Evolutionary conservation across 2,329 filamentous ascomycete genomes (phyloP).

Genomic region (Phialophora expanda): DNA sequence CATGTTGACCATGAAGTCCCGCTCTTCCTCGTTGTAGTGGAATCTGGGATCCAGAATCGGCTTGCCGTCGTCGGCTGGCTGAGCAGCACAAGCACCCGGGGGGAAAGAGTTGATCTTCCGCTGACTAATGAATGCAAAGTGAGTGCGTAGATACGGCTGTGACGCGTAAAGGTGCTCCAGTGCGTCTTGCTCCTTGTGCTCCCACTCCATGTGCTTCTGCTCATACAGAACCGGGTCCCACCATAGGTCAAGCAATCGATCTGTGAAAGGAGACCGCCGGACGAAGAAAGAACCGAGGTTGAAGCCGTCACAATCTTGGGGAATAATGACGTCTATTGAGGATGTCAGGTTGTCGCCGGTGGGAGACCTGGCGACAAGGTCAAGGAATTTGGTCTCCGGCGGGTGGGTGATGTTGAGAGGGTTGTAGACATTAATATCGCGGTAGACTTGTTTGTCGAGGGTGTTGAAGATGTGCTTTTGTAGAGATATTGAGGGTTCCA

Average conservation of each 20-base stretch:
- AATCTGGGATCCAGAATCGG: slow-evolving; percentile 65
- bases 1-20: slow-evolving; percentile 98
- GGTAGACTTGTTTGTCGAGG: slow-evolving; percentile 76
- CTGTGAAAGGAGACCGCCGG: slow-evolving; percentile 82
- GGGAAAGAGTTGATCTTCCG: slow-evolving; percentile 95
- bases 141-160: slow-evolving; percentile 90
- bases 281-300: slow-evolving; percentile 97
- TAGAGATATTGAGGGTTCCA: slow-evolving; percentile 91
- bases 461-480: slow-evolving; percentile 89
- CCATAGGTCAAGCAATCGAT: slow-evolving; percentile 91
- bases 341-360: slow-evolving; percentile 76
- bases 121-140: slow-evolving; percentile 87
- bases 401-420: slow-evolving; percentile 93
- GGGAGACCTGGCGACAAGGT: slow-evolving; percentile 71
- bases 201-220: slow-evolving; percentile 98
- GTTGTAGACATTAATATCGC: slow-evolving; percentile 96
- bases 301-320: slow-evolving; percentile 95
- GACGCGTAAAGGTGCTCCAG: slow-evolving; percentile 88
- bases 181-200: slow-evolving; percentile 97
- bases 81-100: slow-evolving; percentile 74
- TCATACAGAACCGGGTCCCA: slow-evolving; percentile 98
- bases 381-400: slow-evolving; percentile 73
- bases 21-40: slow-evolving; percentile 83
- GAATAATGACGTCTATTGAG: slow-evolving; percentile 85
- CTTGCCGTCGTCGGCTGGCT: slow-evolving; percentile 24